phyloP scores from a whole-genome alignment of 805 yeast species.

The Sungouiella thailandica region DNA sequence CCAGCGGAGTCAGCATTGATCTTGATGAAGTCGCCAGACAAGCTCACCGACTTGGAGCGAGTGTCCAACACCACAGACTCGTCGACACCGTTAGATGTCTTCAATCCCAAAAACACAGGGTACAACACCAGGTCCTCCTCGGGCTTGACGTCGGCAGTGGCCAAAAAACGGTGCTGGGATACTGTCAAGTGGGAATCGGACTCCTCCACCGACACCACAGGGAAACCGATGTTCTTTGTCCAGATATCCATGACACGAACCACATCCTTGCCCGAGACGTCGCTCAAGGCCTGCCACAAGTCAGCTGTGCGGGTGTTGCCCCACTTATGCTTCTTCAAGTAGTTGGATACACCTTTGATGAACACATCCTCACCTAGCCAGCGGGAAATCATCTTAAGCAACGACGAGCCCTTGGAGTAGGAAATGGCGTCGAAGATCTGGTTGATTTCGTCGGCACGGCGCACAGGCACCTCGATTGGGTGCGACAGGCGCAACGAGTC shows the following conservation, averaged over 20 bases:
- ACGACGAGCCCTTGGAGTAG: slow-evolving; percentile 74
- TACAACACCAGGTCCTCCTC: slow-evolving; percentile 68
- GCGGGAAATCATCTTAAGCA: slow-evolving; percentile 72
- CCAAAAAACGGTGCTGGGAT: slow-evolving; percentile 68
- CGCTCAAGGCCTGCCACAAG: slow-evolving; percentile 69
- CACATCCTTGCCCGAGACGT: slow-evolving; percentile 69
- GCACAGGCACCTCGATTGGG: slow-evolving; percentile 80
- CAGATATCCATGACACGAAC: slow-evolving; percentile 70
- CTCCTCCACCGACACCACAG: slow-evolving; percentile 58
- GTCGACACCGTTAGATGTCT: slow-evolving; percentile 55
- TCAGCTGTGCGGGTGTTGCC: slow-evolving; percentile 75
- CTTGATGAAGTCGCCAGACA: slow-evolving; percentile 55
- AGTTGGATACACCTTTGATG: slow-evolving; percentile 73
- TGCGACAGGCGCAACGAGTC: slow-evolving; percentile 82
- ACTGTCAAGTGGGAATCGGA: slow-evolving; percentile 44
- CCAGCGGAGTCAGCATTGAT: slow-evolving; percentile 72
- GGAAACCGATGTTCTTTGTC: slow-evolving; percentile 78
- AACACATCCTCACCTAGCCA: slow-evolving; percentile 77
- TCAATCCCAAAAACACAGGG: slow-evolving; percentile 67
- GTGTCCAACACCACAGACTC: slow-evolving; percentile 50
- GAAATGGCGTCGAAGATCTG: slow-evolving; percentile 85
- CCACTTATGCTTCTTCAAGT: slow-evolving; percentile 70
- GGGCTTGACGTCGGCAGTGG: slow-evolving; percentile 71
- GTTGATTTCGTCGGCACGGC: slow-evolving; percentile 71
- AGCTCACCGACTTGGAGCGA: slow-evolving; percentile 36